Conservation (phyloP, 23 red algal genomes). For the Gracilaria caudata region DNA sequence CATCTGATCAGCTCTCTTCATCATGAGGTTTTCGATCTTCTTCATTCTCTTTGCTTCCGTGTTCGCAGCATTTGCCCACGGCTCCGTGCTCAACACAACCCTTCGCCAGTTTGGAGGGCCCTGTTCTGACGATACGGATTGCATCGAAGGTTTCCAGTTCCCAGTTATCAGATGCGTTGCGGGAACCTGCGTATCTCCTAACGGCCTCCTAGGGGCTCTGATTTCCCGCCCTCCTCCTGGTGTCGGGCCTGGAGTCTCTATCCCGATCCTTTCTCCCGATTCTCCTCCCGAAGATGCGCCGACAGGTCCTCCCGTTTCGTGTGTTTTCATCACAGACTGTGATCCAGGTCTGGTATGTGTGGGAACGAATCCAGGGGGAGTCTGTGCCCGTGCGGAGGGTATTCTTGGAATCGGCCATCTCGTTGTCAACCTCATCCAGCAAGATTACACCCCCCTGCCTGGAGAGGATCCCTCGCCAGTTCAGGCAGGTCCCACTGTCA, state of each 20-base stretch:
- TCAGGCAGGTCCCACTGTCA: conserved; percentile 9
- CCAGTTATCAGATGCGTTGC: no score
- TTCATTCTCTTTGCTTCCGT: not conserved
- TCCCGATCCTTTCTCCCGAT: no score
- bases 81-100: not conserved
- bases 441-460: conserved; percentile 5
- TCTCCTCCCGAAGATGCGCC: no score
- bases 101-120: no score
- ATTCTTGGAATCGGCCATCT: not conserved
- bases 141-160: no score
- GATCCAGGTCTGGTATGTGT: conserved; percentile 1
- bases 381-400: not conserved
- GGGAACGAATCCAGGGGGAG: not conserved
- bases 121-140: no score
- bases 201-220: no score
- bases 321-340: not conserved
- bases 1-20: not conserved
- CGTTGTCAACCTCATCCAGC: conserved; percentile 23
- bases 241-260: no score
- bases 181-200: no score
- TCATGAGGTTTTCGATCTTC: not conserved
- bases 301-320: not conserved
- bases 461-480: conserved; percentile 1
- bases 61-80: not conserved
- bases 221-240: no score